A percentile compares a stretch with the other conserved stretches of the same genome.
Evolutionary conservation across 352 stramenopile species (phyloP).

Genomic region (Pythium grandisporangium): DNA sequence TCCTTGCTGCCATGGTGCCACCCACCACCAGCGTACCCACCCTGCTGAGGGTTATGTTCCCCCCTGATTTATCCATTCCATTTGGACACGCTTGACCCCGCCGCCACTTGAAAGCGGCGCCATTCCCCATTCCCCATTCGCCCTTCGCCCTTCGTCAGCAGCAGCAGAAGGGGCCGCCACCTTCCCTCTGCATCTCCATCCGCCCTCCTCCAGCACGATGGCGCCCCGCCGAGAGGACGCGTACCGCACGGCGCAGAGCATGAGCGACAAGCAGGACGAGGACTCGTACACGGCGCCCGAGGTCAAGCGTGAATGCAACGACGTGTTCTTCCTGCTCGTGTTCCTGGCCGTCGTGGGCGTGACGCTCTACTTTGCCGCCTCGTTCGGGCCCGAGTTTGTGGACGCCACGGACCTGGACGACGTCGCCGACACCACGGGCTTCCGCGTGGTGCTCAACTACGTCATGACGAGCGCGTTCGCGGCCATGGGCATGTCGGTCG

Average conservation of each 20-base stretch:
- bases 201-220: conserved; percentile 1
- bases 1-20: no score
- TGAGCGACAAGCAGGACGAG: no score
- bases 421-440: conserved; percentile 24
- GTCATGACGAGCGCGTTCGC: conserved; percentile 38
- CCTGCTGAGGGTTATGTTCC: background rate
- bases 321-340: conserved; percentile 28
- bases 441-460: conserved; percentile 50
- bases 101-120: background rate
- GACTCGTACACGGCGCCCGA: conserved; percentile 9
- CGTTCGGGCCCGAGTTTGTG: conserved; percentile 18
- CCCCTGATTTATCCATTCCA: background rate
- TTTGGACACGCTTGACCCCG: background rate
- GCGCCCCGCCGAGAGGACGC: background rate
- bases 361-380: conserved; percentile 21
- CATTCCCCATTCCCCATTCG: background rate
- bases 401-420: conserved; percentile 17
- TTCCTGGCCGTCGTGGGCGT: conserved; percentile 21
- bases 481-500: conserved; percentile 47
- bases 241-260: conserved; percentile 1
- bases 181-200: background rate
- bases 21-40: no score
- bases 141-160: background rate
- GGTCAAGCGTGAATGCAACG: conserved; percentile 17
- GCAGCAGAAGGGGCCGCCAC: background rate